Conservation (phyloP, 2,329 filamentous ascomycete species). For the Pseudocercospora musae region DNA sequence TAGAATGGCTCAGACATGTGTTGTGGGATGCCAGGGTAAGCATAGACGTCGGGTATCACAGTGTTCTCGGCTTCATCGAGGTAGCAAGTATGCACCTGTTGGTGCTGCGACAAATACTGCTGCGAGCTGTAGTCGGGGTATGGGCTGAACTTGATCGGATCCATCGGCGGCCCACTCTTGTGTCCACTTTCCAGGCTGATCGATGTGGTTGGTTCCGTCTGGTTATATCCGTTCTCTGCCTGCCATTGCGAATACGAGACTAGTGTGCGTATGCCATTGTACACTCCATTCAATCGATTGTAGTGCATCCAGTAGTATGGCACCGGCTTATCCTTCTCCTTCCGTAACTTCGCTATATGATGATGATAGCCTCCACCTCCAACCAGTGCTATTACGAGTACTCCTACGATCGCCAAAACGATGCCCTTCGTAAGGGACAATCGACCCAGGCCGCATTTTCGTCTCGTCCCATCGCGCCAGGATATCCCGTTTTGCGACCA, state of each 20-base stretch:
- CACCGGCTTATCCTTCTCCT: conserved; percentile 33
- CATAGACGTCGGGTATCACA: conserved; percentile 60
- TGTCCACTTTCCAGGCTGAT: conserved; percentile 29
- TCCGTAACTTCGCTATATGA: conserved; percentile 7
- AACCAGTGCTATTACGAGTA: conserved; percentile 43
- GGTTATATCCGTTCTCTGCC: conserved; percentile 46
- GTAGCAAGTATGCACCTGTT: conserved; percentile 59
- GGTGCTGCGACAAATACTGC: conserved; percentile 48
- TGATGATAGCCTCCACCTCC: conserved; percentile 42
- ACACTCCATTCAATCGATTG: conserved; percentile 45
- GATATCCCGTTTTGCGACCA: conserved; percentile 37
- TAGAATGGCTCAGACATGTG: conserved; percentile 49
- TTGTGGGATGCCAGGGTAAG: conserved; percentile 56
- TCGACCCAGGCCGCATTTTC: conserved; percentile 26
- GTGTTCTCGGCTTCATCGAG: conserved; percentile 59
- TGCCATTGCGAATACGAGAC: conserved; percentile 43
- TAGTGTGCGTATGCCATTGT: conserved; percentile 48
- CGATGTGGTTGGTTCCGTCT: conserved; percentile 32
- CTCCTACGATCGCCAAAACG: conserved; percentile 38
- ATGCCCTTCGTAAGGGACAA: conserved; percentile 43
- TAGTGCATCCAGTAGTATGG: conserved; percentile 48
- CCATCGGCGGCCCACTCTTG: conserved; percentile 32
- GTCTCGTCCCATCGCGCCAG: conserved; percentile 26
- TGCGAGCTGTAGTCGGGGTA: conserved; percentile 44
- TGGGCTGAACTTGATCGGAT: conserved; percentile 44